phyloP scores from a whole-genome alignment of 768 basidiomycete species.

The Hygrophorus russula region DNA sequence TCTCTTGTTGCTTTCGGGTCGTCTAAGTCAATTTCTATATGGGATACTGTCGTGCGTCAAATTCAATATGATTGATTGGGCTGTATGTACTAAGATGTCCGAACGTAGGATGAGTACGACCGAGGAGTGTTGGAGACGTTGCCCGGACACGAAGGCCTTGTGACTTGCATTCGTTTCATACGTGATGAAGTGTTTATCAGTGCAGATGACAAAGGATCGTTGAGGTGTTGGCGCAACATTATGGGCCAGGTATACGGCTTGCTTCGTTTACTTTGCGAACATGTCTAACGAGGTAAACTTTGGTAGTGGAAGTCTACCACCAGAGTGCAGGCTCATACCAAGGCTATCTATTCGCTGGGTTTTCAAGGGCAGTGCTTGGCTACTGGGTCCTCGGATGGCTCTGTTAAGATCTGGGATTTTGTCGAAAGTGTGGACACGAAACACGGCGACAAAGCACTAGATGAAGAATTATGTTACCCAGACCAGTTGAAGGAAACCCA shows the following conservation, averaged over 20 bases:
- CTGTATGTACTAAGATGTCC: slow-evolving; percentile 6
- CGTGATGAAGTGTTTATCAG: slow-evolving; percentile 42
- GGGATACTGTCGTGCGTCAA: slow-evolving; percentile 28
- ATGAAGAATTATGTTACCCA: slow-evolving; percentile 10
- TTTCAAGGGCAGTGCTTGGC: slow-evolving; percentile 38
- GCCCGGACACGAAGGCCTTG: slow-evolving; percentile 57
- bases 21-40: slow-evolving; percentile 32
- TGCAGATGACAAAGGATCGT: slow-evolving; percentile 64
- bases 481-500: slow-evolving; percentile 38
- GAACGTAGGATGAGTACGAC: slow-evolving; percentile 32
- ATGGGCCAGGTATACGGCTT: slow-evolving; percentile 27
- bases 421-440: slow-evolving; percentile 18
- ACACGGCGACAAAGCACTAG: background rate
- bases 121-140: slow-evolving; percentile 58
- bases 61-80: background rate
- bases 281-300: slow-evolving; percentile 10
- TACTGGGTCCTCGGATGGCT: slow-evolving; percentile 78
- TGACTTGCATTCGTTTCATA: slow-evolving; percentile 72
- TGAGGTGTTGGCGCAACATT: slow-evolving; percentile 51
- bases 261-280: slow-evolving; percentile 7
- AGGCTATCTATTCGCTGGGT: slow-evolving; percentile 60
- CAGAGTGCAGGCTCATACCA: slow-evolving; percentile 48
- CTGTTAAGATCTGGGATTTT: slow-evolving; percentile 65
- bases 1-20: slow-evolving; percentile 37
- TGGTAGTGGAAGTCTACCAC: slow-evolving; percentile 45